Conservation (phyloP, 1,139 yeast genomes). For the Wickerhamomyces sp. region DNA sequence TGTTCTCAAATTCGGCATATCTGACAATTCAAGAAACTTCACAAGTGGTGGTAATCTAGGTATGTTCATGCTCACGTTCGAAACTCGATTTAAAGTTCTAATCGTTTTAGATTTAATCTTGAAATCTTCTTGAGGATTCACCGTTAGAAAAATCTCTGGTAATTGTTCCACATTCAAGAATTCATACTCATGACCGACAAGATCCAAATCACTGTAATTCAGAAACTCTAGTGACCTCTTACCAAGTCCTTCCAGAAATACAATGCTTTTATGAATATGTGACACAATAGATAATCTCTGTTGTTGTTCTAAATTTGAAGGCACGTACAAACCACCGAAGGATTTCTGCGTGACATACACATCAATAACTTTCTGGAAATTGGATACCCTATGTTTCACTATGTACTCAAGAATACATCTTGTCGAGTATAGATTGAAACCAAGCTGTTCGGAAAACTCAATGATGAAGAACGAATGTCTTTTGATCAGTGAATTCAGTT, state of each 20-base stretch:
- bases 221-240: not conserved
- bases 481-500: too few relatives aligned
- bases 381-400: not conserved
- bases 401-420: not conserved
- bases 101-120: slow-evolving; percentile 11
- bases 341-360: not conserved
- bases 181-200: slow-evolving; percentile 18
- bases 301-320: not conserved
- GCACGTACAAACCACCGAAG: not conserved
- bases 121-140: slow-evolving; percentile 11
- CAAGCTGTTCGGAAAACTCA: not conserved
- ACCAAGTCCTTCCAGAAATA: not conserved
- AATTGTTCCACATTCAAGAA: slow-evolving; percentile 7
- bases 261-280: not conserved
- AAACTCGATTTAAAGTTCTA: slow-evolving; percentile 10
- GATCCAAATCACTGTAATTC: slow-evolving; percentile 2
- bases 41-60: slow-evolving; percentile 17
- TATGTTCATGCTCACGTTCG: slow-evolving; percentile 14
- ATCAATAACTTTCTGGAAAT: not conserved
- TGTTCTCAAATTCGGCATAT: slow-evolving; percentile 12
- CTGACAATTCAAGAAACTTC: slow-evolving; percentile 14
- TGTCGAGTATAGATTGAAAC: not conserved
- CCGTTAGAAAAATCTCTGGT: slow-evolving; percentile 14
- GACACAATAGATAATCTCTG: not conserved
- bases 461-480: slow-evolving; percentile 1